Conservation (phyloP, 352 stramenopile genomes). For the Pythium diclinum region DNA sequence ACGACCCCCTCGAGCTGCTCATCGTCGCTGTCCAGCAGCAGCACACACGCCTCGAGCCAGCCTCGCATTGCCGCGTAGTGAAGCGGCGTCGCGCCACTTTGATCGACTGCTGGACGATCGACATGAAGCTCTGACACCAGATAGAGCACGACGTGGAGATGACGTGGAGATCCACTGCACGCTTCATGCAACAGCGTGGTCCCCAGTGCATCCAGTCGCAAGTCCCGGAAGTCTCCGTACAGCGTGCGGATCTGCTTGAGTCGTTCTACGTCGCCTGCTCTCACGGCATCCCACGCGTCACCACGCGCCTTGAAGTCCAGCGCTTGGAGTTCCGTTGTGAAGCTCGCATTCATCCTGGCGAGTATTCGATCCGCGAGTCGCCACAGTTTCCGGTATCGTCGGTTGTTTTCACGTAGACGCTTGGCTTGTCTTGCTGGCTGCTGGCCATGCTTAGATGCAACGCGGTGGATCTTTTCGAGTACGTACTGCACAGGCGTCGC, state of each 20-base stretch:
- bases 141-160: conserved; percentile 10
- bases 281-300: conserved; percentile 49
- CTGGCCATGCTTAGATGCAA: conserved; percentile 16
- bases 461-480: conserved; percentile 39
- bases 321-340: neutral
- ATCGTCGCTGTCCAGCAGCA: conserved; percentile 31
- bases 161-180: conserved; percentile 29
- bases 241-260: conserved; percentile 36
- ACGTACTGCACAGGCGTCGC: conserved; percentile 43
- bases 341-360: neutral
- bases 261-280: conserved; percentile 36
- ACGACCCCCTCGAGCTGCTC: neutral
- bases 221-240: conserved; percentile 13
- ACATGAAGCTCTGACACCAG: neutral
- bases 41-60: conserved; percentile 39
- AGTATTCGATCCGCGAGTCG: conserved; percentile 39
- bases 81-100: conserved; percentile 36
- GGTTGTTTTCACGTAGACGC: conserved; percentile 21
- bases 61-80: conserved; percentile 48
- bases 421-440: neutral
- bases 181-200: conserved; percentile 62
- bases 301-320: conserved; percentile 40
- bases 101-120: neutral
- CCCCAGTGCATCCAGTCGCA: neutral
- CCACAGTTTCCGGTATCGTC: conserved; percentile 39